These are phyloP conservation scores for Coniochaeta pulveracea DNA, from an alignment of 2,329 filamentous ascomycete species.

Conservation along the genomic window DNA sequence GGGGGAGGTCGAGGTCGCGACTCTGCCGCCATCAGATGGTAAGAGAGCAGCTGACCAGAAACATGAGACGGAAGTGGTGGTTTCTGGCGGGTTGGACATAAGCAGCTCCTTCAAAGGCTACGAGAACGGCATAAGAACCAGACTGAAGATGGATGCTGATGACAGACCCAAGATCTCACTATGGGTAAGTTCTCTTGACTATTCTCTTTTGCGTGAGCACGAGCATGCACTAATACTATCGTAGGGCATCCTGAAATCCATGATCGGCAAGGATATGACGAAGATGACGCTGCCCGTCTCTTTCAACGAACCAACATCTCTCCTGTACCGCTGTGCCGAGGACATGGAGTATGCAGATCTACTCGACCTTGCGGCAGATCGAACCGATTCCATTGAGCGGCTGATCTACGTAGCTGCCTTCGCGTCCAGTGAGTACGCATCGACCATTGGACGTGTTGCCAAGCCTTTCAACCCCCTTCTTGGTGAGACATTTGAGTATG, in stretches of 20 bases:
- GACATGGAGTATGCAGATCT: slow-evolving; percentile 98
- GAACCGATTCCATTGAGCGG: slow-evolving; percentile 78
- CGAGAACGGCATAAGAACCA: slow-evolving; percentile 72
- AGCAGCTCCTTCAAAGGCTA: slow-evolving; percentile 77
- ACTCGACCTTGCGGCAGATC: slow-evolving; percentile 76
- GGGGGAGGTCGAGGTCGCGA: slow-evolving; percentile 73
- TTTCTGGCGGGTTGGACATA: slow-evolving; percentile 48
- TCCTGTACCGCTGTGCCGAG: slow-evolving; percentile 88
- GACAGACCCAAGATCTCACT: slow-evolving; percentile 88
- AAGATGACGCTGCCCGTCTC: slow-evolving; percentile 98
- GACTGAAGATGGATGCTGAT: slow-evolving; percentile 81
- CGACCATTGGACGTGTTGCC: slow-evolving; percentile 89
- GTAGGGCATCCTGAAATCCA: slow-evolving; percentile 91
- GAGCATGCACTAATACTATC: too few relatives aligned
- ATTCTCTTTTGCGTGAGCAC: too few relatives aligned
- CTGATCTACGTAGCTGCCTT: slow-evolving; percentile 93
- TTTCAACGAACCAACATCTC: slow-evolving; percentile 95
- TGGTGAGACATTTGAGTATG: slow-evolving; percentile 95
- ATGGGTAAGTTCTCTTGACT: slow-evolving; percentile 78
- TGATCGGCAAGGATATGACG: slow-evolving; percentile 99
- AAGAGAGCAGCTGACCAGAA: slow-evolving; percentile 28
- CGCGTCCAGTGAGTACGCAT: slow-evolving; percentile 92
- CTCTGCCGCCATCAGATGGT: slow-evolving; percentile 43
- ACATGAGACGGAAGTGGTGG: slow-evolving; percentile 25
- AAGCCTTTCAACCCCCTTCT: slow-evolving; percentile 97